Percentiles rank a stretch among this genome's conserved stretches.
These are phyloP conservation scores for Pisolithus tinctorius DNA, from an alignment of 768 basidiomycete genomes.

Conservation along the genomic window DNA sequence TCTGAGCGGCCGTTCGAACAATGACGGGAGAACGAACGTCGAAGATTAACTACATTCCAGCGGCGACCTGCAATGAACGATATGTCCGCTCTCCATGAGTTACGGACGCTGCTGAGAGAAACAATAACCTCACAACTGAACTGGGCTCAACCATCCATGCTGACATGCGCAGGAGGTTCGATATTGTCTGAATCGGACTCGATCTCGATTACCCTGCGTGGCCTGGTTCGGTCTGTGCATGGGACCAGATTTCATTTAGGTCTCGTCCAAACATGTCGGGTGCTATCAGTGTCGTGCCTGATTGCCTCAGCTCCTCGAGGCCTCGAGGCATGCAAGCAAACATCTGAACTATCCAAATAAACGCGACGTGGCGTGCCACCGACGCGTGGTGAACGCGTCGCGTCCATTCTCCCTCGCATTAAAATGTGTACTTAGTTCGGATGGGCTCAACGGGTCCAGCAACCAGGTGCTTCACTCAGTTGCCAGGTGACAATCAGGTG, in stretches of 20 bases:
- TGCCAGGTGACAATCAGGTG: background rate
- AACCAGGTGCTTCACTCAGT: background rate
- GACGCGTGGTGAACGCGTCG: background rate
- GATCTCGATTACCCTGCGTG: background rate
- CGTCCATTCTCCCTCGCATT: background rate
- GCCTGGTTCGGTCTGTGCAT: background rate
- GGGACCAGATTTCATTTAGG: constrained; percentile 2
- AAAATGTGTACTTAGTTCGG: too few species aligned
- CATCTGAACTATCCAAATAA: background rate
- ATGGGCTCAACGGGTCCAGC: too few species aligned
- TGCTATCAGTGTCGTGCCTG: background rate
- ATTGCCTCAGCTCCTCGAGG: constrained; percentile 6
- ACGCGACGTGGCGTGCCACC: background rate
- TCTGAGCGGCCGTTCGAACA: background rate
- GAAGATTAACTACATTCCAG: background rate
- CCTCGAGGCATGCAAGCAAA: background rate
- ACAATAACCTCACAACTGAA: background rate
- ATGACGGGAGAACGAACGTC: background rate
- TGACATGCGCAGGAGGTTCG: background rate
- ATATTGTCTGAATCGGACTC: background rate
- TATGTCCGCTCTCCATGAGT: background rate
- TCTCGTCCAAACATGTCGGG: background rate
- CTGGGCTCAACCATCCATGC: background rate
- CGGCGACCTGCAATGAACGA: background rate
- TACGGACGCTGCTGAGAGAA: background rate